phyloP scores from a whole-genome alignment of 495 filamentous ascomycete species.

The Xylaria grammica region DNA sequence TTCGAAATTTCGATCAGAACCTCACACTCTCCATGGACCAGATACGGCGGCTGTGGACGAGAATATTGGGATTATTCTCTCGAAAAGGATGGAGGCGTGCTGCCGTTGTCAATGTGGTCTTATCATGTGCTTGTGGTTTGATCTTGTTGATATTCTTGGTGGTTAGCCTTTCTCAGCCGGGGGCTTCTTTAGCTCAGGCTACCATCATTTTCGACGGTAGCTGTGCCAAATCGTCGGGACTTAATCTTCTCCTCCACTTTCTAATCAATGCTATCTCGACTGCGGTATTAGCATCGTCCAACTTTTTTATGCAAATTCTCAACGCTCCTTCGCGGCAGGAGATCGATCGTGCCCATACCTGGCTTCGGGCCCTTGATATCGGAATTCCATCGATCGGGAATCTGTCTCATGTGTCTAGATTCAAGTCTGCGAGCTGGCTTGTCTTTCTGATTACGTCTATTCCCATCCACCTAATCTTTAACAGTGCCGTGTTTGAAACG shows the following conservation, averaged over 20 bases:
- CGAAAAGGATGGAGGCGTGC: background rate
- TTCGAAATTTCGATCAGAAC: background rate
- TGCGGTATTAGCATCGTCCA: slow-evolving; percentile 38
- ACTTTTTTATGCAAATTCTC: slow-evolving; percentile 49
- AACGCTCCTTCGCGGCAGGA: slow-evolving; percentile 19
- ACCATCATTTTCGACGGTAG: slow-evolving; percentile 7
- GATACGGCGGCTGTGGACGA: background rate
- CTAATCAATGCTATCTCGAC: slow-evolving; percentile 44
- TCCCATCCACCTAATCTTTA: slow-evolving; percentile 28
- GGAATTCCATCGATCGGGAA: slow-evolving; percentile 25
- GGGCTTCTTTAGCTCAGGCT: background rate
- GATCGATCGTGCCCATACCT: slow-evolving; percentile 16
- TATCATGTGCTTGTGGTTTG: background rate
- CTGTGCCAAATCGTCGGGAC: background rate
- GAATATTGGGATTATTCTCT: background rate
- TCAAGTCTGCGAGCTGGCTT: slow-evolving; percentile 14
- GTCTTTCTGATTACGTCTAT: slow-evolving; percentile 17
- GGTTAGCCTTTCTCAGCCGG: slow-evolving; percentile 1
- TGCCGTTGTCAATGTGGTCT: background rate
- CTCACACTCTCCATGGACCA: background rate
- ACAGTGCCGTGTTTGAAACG: slow-evolving; percentile 26
- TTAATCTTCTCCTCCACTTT: slow-evolving; percentile 31
- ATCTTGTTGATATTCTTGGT: background rate
- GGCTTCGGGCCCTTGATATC: slow-evolving; percentile 26
- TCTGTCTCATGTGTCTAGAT: slow-evolving; percentile 7